Evolutionary conservation across 805 yeast species (phyloP), one percentile per base, ranked within the genome.

Genomic region (Candida verbasci): DNA sequence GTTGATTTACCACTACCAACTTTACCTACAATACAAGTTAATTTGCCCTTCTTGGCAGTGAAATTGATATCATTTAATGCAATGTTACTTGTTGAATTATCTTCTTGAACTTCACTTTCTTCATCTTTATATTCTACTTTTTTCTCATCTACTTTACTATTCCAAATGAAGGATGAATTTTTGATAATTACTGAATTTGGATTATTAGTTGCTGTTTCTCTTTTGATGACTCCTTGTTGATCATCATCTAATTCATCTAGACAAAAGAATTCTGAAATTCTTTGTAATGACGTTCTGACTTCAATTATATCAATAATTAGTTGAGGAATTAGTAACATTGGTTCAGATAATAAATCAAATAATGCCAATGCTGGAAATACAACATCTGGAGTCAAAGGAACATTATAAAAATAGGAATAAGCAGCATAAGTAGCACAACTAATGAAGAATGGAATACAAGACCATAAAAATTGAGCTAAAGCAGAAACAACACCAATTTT

Each of bases 1-100:
- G 68, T 64, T 15, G 68, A 50, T 39, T 65, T 65, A 28, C 71
- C 71, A 20, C 60, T 45, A 3, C 71, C 71, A 20, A 65, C 70
- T 37, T 55, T 53, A 10, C 70, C 71, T 14, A 65, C 69, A n/a
- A 65, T 44, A 50, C 71, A 65, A 6, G 67, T 53, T 47, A 65
- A 50, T 27, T 58, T 49, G 15, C 68, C 65, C 37, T 56, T 55
- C 21, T 46, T 54, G 12, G 69, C 68, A 3, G 44, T 35, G 30
- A 62, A 62, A 38, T 53, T 49, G 23, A 62, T 58, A 39, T 61
- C 46, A 11, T 48, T 38, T 29, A 65, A 52, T 1, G 70, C 70
- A 32, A 50, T 37, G 26, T 53, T 46, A 42, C 40, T 43, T 36
- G 25, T 9, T 12, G 28, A 17, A 15, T 14, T 17, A 16, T 45